A percentile compares a stretch with the other conserved stretches of the same genome.
These are phyloP conservation scores for Trypanosoma mega DNA, from an alignment of 208 protist species.

Conservation along the genomic window DNA sequence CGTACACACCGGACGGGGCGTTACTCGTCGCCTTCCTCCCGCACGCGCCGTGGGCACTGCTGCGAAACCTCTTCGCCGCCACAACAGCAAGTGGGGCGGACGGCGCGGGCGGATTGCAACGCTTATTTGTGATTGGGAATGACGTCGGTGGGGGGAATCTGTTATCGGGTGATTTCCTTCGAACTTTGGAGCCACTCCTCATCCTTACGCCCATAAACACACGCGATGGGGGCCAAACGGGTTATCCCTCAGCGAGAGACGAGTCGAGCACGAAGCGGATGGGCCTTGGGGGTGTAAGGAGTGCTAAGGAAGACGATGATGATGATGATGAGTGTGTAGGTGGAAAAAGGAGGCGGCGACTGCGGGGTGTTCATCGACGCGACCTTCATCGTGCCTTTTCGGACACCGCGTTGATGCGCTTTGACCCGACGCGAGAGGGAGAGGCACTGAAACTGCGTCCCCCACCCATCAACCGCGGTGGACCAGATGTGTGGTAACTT, in stretches of 20 bases:
- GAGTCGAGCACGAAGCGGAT: too few species aligned
- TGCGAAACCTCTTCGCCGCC: slow-evolving; percentile 55
- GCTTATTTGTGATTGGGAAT: slow-evolving; percentile 47
- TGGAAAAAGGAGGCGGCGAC: neutral
- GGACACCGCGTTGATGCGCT: slow-evolving; percentile 30
- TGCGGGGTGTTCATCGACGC: slow-evolving; percentile 19
- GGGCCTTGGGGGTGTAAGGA: too few species aligned
- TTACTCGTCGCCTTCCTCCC: slow-evolving; percentile 61
- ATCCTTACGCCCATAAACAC: slow-evolving; percentile 8
- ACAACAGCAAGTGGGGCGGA: slow-evolving; percentile 26
- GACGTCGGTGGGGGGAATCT: slow-evolving; percentile 28
- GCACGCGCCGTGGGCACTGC: slow-evolving; percentile 59
- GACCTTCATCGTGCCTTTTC: slow-evolving; percentile 32
- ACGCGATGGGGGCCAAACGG: slow-evolving; percentile 4
- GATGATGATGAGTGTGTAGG: slow-evolving; percentile 5
- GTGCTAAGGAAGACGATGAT: slow-evolving; percentile 11
- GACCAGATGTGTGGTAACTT: slow-evolving; percentile 15
- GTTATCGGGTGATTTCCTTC: slow-evolving; percentile 8
- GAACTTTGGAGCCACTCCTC: slow-evolving; percentile 18
- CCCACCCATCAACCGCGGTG: slow-evolving; percentile 12
- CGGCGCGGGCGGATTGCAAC: slow-evolving; percentile 22
- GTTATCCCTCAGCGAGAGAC: too few species aligned
- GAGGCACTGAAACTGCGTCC: slow-evolving; percentile 9
- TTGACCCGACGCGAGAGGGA: slow-evolving; percentile 11
- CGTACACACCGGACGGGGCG: slow-evolving; percentile 29